phyloP scores from a whole-genome alignment of 2,329 filamentous ascomycete genomes.

The Clarireedia paspali region DNA sequence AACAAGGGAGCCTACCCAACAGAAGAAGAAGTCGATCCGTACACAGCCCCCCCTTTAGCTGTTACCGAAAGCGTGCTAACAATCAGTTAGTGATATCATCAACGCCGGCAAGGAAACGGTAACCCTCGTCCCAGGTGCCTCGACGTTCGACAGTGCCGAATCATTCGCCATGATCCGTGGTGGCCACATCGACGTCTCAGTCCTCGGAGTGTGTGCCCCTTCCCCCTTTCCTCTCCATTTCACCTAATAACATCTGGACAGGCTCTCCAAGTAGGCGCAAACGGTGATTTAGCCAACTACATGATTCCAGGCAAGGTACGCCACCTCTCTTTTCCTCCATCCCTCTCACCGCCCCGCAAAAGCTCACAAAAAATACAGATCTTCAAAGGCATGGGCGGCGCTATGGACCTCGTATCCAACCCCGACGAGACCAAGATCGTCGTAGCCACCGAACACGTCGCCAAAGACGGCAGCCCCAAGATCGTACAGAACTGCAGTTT shows the following conservation, averaged over 20 bases:
- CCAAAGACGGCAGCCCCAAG: constrained; percentile 60
- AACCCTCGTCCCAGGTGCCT: constrained; percentile 66
- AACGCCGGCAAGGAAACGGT: constrained; percentile 86
- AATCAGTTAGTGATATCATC: constrained; percentile 51
- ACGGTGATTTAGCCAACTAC: constrained; percentile 77
- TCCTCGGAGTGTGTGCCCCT: constrained; percentile 47
- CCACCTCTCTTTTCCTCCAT: not conserved
- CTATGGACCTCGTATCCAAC: constrained; percentile 66
- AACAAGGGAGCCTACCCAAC: constrained; percentile 62
- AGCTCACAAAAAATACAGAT: constrained; percentile 21
- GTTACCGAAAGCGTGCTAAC: not conserved
- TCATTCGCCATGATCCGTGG: constrained; percentile 83
- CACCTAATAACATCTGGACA: not conserved
- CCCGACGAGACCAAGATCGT: constrained; percentile 65
- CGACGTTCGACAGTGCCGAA: constrained; percentile 71
- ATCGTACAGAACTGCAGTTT: constrained; percentile 57
- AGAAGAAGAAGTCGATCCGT: constrained; percentile 59
- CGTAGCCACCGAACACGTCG: constrained; percentile 60
- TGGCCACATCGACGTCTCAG: constrained; percentile 74
- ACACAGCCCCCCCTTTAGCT: not conserved
- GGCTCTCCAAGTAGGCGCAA: constrained; percentile 59
- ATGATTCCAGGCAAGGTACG: constrained; percentile 82
- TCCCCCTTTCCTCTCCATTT: not conserved
- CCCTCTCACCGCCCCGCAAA: not conserved
- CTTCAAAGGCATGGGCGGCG: constrained; percentile 76